Evolutionary conservation across 179 eudicot species (phyloP), one percentile per base, ranked within the genome.

Genomic region (Actinidia arguta): DNA sequence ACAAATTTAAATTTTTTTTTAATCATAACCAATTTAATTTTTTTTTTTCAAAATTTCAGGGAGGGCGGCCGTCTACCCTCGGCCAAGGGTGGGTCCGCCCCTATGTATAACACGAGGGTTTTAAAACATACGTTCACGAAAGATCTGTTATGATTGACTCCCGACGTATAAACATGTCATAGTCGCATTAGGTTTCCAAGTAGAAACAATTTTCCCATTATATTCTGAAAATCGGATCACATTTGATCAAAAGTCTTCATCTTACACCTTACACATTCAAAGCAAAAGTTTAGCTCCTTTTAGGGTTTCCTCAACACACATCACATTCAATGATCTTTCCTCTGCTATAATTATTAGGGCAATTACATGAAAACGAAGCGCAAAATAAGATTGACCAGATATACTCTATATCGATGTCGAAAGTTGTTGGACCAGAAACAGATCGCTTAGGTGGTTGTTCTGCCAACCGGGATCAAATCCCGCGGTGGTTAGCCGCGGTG

Each of bases 391-490:
- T 24, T 13, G 36, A 18, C 73, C 17, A 68, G 36, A 39, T 68
- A 10, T 20, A n/a, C 73, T n/a, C n/a, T n/a, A n/a, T n/a, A n/a
- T n/a, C n/a, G n/a, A 39, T 2, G 20, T 13, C 56, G 18, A 72
- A 10, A 13, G 78, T 14, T 27, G 78, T 16, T 74, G 47, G 62
- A 46, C 51, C 78, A 18, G 16, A 17, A 27, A 52, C 10, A 51
- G 27, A 24, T 24, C 6, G 75, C 9, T 31, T 36, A 22, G 16
- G 9, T 31, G 36, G 82, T 36, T 54, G 82, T 68, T 80, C 31
- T 25, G 69, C 64, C 82, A 80, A 80, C 82, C 14, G 1, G 66
- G 50, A 24, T n/a, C 31, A 80, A 54, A 31, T 36, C 20, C 3
- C 27, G 54, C 3, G 67, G 76, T 80, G 16, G 69, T n/a, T n/a